phyloP scores from a whole-genome alignment of 1,139 yeast genomes.

The Sugiyamaella castrensis region DNA sequence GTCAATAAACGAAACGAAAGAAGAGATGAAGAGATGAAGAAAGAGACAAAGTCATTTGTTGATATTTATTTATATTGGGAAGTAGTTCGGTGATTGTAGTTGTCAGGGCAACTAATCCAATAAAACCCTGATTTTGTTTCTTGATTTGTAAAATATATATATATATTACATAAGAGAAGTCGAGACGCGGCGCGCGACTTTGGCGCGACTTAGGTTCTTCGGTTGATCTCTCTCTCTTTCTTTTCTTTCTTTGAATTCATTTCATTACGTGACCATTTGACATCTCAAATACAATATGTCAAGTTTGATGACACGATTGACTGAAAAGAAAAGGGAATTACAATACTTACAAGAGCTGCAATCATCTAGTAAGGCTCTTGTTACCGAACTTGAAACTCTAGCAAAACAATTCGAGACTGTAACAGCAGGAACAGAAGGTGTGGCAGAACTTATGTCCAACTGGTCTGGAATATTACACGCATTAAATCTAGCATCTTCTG shows the following conservation, averaged over 20 bases:
- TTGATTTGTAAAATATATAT: too few species aligned
- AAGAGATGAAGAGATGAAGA: too few species aligned
- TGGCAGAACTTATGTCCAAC: constrained; percentile 46
- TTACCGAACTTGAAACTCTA: constrained; percentile 48
- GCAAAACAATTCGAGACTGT: constrained; percentile 50
- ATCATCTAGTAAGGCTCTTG: constrained; percentile 47
- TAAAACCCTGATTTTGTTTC: too few species aligned
- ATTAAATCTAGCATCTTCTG: constrained; percentile 61
- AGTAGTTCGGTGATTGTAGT: constrained; percentile 1
- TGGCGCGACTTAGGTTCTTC: neutral
- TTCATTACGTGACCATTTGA: neutral
- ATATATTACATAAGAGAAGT: too few species aligned
- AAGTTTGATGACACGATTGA: constrained; percentile 30
- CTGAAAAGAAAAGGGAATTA: constrained; percentile 51
- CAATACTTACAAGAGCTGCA: constrained; percentile 51
- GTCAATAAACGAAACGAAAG: too few species aligned
- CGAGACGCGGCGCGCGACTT: neutral
- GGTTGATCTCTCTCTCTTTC: neutral
- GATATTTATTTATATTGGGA: constrained; percentile 5
- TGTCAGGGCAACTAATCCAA: neutral
- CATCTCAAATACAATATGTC: constrained; percentile 9
- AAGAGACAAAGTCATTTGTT: neutral
- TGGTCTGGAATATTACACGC: constrained; percentile 71
- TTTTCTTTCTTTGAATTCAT: neutral
- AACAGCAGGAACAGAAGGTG: constrained; percentile 53